These are phyloP conservation scores for Halophytophthora batemanensis DNA, from an alignment of 352 stramenopile species.

Conservation along the genomic window DNA sequence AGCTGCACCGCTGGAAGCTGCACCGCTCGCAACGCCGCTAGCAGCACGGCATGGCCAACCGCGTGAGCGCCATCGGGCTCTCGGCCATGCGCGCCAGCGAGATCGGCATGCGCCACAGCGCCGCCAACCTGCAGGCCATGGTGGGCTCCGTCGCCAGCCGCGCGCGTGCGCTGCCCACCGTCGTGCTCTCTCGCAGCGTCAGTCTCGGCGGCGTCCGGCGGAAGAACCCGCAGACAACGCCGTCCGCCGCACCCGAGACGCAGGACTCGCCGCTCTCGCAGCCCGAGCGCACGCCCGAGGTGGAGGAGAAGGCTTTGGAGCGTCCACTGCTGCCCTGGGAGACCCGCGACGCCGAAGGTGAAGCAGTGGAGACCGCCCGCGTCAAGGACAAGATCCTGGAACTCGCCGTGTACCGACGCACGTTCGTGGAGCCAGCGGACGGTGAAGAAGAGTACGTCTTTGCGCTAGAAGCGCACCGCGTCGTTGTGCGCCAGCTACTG, in stretches of 20 bases:
- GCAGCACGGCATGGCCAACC: slow-evolving; percentile 21
- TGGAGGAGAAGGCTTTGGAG: slow-evolving; percentile 19
- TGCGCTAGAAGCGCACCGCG: slow-evolving; percentile 44
- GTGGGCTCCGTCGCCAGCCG: slow-evolving; percentile 29
- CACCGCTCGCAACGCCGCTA: neutral
- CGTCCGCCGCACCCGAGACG: slow-evolving; percentile 23
- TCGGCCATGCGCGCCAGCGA: slow-evolving; percentile 32
- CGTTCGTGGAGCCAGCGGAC: slow-evolving; percentile 51
- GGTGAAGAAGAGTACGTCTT: slow-evolving; percentile 72
- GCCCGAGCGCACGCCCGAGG: slow-evolving; percentile 15
- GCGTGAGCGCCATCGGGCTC: slow-evolving; percentile 33
- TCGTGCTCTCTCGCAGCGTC: slow-evolving; percentile 19
- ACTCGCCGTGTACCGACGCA: slow-evolving; percentile 59
- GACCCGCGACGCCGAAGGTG: slow-evolving; percentile 27
- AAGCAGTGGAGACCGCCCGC: slow-evolving; percentile 29
- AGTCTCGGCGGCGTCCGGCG: slow-evolving; percentile 11
- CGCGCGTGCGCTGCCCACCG: slow-evolving; percentile 22
- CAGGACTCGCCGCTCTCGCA: slow-evolving; percentile 27
- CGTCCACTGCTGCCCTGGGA: slow-evolving; percentile 50
- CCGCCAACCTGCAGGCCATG: slow-evolving; percentile 35
- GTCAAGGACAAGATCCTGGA: slow-evolving; percentile 57
- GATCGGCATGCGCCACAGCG: slow-evolving; percentile 37
- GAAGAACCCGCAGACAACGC: slow-evolving; percentile 19
- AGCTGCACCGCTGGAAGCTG: slow-evolving; percentile 13
- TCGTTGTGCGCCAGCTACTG: slow-evolving; percentile 45